Conservation (phyloP, 495 filamentous ascomycete species). For the Lindgomyces ingoldianus region DNA sequence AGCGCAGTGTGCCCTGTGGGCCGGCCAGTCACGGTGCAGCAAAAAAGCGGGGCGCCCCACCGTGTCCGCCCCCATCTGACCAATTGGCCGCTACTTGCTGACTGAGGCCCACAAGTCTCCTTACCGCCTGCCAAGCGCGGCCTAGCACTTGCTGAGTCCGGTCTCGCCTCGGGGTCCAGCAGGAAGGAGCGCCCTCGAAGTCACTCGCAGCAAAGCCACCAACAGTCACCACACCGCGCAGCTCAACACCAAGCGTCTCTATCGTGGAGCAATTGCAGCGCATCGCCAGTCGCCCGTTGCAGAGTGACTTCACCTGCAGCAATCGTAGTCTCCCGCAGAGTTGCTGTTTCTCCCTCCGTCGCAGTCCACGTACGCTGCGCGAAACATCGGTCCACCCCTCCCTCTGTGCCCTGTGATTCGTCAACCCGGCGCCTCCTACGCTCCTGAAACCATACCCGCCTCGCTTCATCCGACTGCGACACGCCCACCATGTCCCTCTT, state of each 20-base stretch:
- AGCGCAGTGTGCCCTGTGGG: too few species aligned
- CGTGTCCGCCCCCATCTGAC: conserved; percentile 3
- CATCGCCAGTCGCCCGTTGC: too few species aligned
- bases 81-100: conserved; percentile 16
- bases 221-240: background rate
- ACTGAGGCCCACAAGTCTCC: background rate
- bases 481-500: conserved; percentile 25
- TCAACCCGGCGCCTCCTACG: conserved; percentile 8
- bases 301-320: background rate
- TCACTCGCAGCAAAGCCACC: conserved; percentile 4
- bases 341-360: background rate
- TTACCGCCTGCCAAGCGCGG: conserved; percentile 20
- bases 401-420: conserved; percentile 23
- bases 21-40: conserved; percentile 5
- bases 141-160: conserved; percentile 12
- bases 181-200: background rate
- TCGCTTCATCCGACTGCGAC: conserved; percentile 29
- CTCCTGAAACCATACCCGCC: conserved; percentile 31
- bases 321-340: background rate
- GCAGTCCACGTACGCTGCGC: background rate
- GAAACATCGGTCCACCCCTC: conserved; percentile 21
- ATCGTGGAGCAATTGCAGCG: background rate
- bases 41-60: background rate
- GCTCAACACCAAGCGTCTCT: conserved; percentile 24
- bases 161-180: background rate